Percentiles rank a stretch among this genome's conserved stretches.
phyloP scores from a whole-genome alignment of 495 filamentous ascomycete genomes.

The Lophiostoma macrostomum region DNA sequence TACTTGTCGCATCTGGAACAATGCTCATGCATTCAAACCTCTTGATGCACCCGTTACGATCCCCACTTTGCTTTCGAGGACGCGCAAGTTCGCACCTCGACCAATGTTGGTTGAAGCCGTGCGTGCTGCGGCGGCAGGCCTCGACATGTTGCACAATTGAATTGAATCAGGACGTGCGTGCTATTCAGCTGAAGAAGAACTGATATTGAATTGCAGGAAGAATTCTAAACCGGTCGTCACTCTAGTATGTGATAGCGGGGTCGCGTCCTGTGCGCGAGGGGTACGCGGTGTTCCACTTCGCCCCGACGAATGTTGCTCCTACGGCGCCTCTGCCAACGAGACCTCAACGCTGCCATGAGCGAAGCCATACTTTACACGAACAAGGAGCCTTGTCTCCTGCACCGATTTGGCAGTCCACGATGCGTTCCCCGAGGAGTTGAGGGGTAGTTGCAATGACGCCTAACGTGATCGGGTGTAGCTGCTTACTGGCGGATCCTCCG shows the following conservation, averaged over 20 bases:
- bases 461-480: too few relatives aligned
- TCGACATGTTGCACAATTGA: constrained; percentile 23
- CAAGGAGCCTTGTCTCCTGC: too few relatives aligned
- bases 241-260: constrained; percentile 6
- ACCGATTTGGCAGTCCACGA: too few relatives aligned
- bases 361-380: too few relatives aligned
- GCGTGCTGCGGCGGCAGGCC: constrained; percentile 22
- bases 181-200: too few relatives aligned
- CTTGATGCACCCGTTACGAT: constrained; percentile 43
- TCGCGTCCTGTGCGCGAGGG: neutral
- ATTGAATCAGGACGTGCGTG: neutral
- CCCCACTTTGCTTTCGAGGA: constrained; percentile 40
- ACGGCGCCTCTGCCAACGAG: constrained; percentile 5
- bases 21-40: constrained; percentile 23
- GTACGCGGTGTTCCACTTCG: constrained; percentile 19
- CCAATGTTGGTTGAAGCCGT: constrained; percentile 33
- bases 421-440: too few relatives aligned
- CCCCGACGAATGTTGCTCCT: constrained; percentile 17
- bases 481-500: too few relatives aligned
- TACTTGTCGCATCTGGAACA: neutral
- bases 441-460: too few relatives aligned
- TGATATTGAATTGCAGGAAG: too few relatives aligned
- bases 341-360: neutral
- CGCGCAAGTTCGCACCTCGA: constrained; percentile 9
- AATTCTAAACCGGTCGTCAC: neutral